Base-by-base conservation (phyloP, 257 asterid species). In the Handroanthus guayacan region DNA sequence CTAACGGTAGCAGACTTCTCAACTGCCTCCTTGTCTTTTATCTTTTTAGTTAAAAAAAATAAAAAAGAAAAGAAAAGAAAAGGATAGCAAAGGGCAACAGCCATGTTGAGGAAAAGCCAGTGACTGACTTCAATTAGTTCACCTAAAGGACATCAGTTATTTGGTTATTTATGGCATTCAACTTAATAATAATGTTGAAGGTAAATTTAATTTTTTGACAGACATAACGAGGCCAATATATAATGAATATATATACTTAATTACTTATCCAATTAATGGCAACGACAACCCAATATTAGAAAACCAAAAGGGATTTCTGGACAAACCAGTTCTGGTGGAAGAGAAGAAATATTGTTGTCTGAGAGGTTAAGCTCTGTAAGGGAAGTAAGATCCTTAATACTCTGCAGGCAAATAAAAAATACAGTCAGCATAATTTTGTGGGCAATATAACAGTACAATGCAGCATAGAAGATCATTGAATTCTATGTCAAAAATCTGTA, bases 301-400 rank as follows among this genome's bases (percentile, higher is more conserved):
- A 63, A 38, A 69, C 13, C 17, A 38, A 45, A 58, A 72, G 62
- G 71, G 67, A 39, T 36, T 51, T 75, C 1, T 38, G 43, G 25
- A 78, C 90, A 76, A 50, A 95, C 99, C 93, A 95, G 84, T 65
- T 88, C 89, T 16, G 99, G 94, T 41, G 99, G 95, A 82, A 93
- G 91, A 31, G 88, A 81, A 72, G 96, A 83, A 79, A 95, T 85
- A 71, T 91, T 89, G 83, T 95, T 95, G 86, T 95, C 95, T 61
- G 98, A 91, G 39, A 95, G 80, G 84, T 86, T 88, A 68, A 95
- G 97, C 85, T 92, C 96, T 7, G 86, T 50, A 58, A 95, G 95
- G 77, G 92, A 85, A 62, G 88, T 84, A 84, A 95, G 80, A 80
- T 82, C 80, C 84, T 85, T 90, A 48, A 95, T 85, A 75, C 85